Evolutionary conservation across 495 filamentous ascomycete species (phyloP).

Genomic region (Penicillium pancosmium): DNA sequence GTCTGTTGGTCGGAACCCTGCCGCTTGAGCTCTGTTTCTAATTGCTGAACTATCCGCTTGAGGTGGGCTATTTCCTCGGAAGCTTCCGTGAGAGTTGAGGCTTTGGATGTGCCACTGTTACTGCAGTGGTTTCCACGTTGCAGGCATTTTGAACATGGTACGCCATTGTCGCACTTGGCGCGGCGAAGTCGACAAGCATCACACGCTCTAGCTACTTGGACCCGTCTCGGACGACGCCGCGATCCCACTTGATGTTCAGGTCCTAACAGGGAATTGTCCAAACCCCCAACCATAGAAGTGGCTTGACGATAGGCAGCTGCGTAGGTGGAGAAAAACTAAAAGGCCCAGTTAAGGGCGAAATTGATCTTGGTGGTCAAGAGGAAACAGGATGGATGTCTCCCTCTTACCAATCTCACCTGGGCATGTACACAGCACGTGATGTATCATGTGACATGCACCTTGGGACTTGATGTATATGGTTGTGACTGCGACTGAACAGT

Average conservation of each 20-base stretch:
- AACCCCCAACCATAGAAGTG: background rate
- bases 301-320: background rate
- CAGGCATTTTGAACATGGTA: conserved; percentile 49
- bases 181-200: conserved; percentile 49
- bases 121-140: conserved; percentile 38
- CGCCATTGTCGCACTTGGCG: conserved; percentile 47
- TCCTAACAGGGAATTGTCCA: background rate
- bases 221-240: conserved; percentile 22
- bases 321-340: too few relatives aligned
- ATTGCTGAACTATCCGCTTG: conserved; percentile 35
- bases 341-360: too few relatives aligned
- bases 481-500: too few relatives aligned
- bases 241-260: background rate
- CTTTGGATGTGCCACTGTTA: conserved; percentile 28
- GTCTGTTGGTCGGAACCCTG: conserved; percentile 1
- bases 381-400: too few relatives aligned
- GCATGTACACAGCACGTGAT: too few relatives aligned
- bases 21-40: conserved; percentile 37
- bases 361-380: too few relatives aligned
- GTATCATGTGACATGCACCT: too few relatives aligned
- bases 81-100: conserved; percentile 14
- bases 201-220: conserved; percentile 50
- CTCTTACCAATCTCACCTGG: too few relatives aligned
- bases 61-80: conserved; percentile 20
- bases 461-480: too few relatives aligned